Base-by-base conservation (phyloP, 1,284 basidiomycete genomes). In the Cutaneotrichosporon cavernicola region DNA sequence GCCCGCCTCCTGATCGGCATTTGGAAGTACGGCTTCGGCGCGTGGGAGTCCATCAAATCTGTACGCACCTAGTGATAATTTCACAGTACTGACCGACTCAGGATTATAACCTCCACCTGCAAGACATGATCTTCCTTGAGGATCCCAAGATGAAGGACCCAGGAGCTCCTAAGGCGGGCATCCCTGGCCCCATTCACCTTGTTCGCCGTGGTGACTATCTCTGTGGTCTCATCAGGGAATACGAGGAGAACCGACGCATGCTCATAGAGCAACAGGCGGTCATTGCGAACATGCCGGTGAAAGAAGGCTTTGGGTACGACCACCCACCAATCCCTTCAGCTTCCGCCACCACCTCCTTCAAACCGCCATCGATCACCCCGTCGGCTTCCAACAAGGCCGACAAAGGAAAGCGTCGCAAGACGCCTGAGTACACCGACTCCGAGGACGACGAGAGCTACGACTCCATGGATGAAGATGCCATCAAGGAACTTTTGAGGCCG, bases 121-220 rank as follows among this genome's bases (percentile, higher is more conserved):
- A 88, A 4, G 92, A 90, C 79, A 97, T 96, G 78, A 96, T 99
- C 82, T 99, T 98, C 87, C 85, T 99, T 52, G 97, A 98, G 76
- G 95, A 97, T 73, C 96, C 96, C 81, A 96, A 96, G 80, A 88
- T 69, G 4, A 79, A 78, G 58, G 75, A 77, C 53, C 65, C 74
- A 21, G 68, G 66, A 31, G 73, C 72, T 18, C 66, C 72, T 32
- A 79, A 79, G 63, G 66, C 75, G 10, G 78, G 76, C 50, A 95
- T 96, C 70, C 95, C 95, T 18, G 95, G 93, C 71, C 92, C 94
- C 22, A 96, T 99, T 66, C 97, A 99, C 80, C 89, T 99, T 50
- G 96, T 97, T 50, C 90, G 97, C 56, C 87, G 97, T 61, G 95
- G 94, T 38, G 97, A 99, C 81, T 99, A 96, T 81, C 85, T 99